Conservation (phyloP, 2,329 filamentous ascomycete genomes). For the Mycosphaerelloides madeirae region DNA sequence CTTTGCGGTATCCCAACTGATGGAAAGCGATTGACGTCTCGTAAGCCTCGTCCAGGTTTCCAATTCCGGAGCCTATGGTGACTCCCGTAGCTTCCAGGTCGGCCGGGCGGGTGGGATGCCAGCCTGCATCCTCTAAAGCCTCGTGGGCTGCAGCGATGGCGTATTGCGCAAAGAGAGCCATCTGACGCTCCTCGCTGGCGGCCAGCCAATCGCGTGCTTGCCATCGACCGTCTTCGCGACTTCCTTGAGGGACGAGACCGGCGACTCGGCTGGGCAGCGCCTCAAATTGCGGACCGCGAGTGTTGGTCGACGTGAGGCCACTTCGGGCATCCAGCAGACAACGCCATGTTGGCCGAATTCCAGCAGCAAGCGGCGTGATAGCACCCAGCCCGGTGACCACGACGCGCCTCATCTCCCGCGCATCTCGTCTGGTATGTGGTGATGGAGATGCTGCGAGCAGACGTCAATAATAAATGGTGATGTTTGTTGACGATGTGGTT, state of each 20-base stretch:
- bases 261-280: slow-evolving; percentile 80
- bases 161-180: slow-evolving; percentile 90
- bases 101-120: slow-evolving; percentile 58
- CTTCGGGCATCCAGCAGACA: slow-evolving; percentile 74
- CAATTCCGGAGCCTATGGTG: slow-evolving; percentile 91
- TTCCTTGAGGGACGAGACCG: slow-evolving; percentile 66
- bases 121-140: slow-evolving; percentile 76
- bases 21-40: slow-evolving; percentile 73
- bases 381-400: slow-evolving; percentile 48
- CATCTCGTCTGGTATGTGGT: background rate
- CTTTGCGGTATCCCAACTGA: slow-evolving; percentile 77
- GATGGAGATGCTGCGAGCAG: too few relatives aligned
- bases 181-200: slow-evolving; percentile 62
- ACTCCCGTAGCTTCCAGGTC: slow-evolving; percentile 78
- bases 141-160: slow-evolving; percentile 81
- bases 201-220: slow-evolving; percentile 44
- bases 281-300: slow-evolving; percentile 59
- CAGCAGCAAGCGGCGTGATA: slow-evolving; percentile 39
- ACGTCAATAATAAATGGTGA: too few relatives aligned
- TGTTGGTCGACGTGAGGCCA: slow-evolving; percentile 70
- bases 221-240: slow-evolving; percentile 41
- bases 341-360: slow-evolving; percentile 67
- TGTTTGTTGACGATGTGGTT: too few relatives aligned
- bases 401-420: slow-evolving; percentile 47
- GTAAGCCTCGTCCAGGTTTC: slow-evolving; percentile 87